phyloP scores from a whole-genome alignment of 2,329 filamentous ascomycete species.

The Cladosporium velox region DNA sequence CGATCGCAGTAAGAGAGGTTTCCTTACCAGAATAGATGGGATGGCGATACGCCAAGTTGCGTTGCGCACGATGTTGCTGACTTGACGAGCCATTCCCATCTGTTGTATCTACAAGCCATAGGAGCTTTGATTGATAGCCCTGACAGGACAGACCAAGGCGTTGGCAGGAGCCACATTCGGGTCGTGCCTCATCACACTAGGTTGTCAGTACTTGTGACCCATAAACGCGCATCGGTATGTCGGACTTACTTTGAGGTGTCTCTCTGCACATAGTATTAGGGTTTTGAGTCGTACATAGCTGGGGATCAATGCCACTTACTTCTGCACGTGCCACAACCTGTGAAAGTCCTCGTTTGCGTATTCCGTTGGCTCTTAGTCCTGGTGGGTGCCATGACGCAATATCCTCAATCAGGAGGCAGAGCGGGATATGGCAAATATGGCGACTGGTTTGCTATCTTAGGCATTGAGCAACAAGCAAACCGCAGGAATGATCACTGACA shows the following conservation, averaged over 20 bases:
- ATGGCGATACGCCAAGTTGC: background rate
- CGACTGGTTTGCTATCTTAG: background rate
- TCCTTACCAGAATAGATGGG: conserved; percentile 2
- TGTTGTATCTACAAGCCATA: conserved; percentile 3
- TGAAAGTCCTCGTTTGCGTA: conserved; percentile 5
- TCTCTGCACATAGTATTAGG: background rate
- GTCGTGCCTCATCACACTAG: conserved; percentile 12
- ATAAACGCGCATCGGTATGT: background rate
- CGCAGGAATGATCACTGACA: background rate
- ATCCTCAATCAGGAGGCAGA: background rate
- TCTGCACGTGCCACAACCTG: conserved; percentile 14
- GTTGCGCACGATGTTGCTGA: conserved; percentile 10
- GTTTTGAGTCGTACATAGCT: background rate
- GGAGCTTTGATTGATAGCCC: conserved; percentile 2
- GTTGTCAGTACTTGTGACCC: background rate
- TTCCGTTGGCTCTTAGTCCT: conserved; percentile 2
- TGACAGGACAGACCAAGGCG: conserved; percentile 7
- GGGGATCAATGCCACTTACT: background rate
- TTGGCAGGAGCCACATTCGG: conserved; percentile 8
- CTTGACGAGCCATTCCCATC: background rate
- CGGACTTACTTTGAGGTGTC: conserved; percentile 8
- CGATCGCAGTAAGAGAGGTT: background rate
- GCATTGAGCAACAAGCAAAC: background rate
- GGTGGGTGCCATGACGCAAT: background rate
- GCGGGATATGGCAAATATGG: background rate